Evolutionary conservation across 306 rosid species (phyloP).

Genomic region (Corylus americana): DNA sequence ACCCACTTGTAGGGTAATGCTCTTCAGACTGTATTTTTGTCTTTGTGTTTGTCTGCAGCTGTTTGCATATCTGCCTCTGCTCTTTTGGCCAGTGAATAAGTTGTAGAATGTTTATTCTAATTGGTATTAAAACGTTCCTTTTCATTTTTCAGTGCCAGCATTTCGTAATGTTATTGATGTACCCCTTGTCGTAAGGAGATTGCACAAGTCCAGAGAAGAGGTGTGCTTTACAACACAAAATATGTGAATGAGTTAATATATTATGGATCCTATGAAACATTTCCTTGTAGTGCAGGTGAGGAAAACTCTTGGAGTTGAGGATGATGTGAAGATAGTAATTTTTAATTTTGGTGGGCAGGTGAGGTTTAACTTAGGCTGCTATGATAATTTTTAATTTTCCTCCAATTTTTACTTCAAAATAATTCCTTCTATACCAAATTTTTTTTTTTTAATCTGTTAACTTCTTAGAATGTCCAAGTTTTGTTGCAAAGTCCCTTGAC

Average conservation of each 20-base stretch:
- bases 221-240: conserved; percentile 27
- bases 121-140: conserved; percentile 15
- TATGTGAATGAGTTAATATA: no score
- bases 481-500: no score
- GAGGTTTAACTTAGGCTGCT: no score
- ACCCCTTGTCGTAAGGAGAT: conserved; percentile 90
- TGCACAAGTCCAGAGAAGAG: conserved; percentile 85
- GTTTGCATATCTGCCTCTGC: no score
- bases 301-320: conserved; percentile 70
- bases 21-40: no score
- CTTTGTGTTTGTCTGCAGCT: no score
- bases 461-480: no score
- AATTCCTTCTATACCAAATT: conserved; percentile 10
- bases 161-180: conserved; percentile 90
- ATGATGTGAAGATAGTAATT: conserved; percentile 72
- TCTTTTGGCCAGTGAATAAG: no score
- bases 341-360: conserved; percentile 98
- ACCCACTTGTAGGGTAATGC: no score
- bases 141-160: conserved; percentile 75
- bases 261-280: neutral
- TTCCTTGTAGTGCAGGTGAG: conserved; percentile 61
- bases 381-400: no score
- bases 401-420: neutral
- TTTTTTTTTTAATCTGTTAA: neutral
- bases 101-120: neutral